A percentile compares a stretch with the other conserved stretches of the same genome.
These are phyloP conservation scores for Mollisia scopiformis DNA, from an alignment of 2,329 filamentous ascomycete genomes.

Conservation along the genomic window DNA sequence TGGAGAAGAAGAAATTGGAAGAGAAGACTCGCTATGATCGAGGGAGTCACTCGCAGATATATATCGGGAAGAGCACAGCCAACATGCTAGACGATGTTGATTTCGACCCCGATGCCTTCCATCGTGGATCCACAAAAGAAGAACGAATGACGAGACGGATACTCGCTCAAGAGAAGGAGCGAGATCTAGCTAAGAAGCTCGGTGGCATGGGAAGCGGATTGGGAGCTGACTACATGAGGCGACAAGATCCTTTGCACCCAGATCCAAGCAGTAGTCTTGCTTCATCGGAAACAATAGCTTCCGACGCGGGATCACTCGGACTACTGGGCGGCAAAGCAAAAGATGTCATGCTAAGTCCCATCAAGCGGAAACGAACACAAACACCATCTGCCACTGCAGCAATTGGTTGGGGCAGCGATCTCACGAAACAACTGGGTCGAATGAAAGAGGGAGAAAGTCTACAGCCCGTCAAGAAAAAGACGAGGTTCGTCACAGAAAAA, in stretches of 20 bases:
- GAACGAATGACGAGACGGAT: slow-evolving; percentile 69
- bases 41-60: slow-evolving; percentile 60
- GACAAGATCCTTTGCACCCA: slow-evolving; percentile 19
- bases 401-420: slow-evolving; percentile 60
- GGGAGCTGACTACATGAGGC: slow-evolving; percentile 72
- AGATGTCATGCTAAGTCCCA: slow-evolving; percentile 58
- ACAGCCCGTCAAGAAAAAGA: slow-evolving; percentile 64
- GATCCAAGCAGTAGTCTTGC: slow-evolving; percentile 9
- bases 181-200: slow-evolving; percentile 71
- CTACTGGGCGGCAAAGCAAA: slow-evolving; percentile 44
- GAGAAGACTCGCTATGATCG: slow-evolving; percentile 55
- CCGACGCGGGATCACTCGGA: slow-evolving; percentile 50
- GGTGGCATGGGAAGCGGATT: slow-evolving; percentile 65
- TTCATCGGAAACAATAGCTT: slow-evolving; percentile 20
- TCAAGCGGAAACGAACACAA: slow-evolving; percentile 61
- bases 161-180: slow-evolving; percentile 70
- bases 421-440: slow-evolving; percentile 58
- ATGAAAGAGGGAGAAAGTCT: slow-evolving; percentile 66
- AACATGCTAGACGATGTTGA: slow-evolving; percentile 69
- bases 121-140: slow-evolving; percentile 59
- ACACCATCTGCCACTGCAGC: slow-evolving; percentile 25
- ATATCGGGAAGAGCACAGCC: slow-evolving; percentile 55
- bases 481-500: slow-evolving; percentile 77
- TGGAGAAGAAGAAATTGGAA: slow-evolving; percentile 31
- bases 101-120: slow-evolving; percentile 54